phyloP scores from a whole-genome alignment of 2,329 filamentous ascomycete species.

The Colletotrichum viniferum region DNA sequence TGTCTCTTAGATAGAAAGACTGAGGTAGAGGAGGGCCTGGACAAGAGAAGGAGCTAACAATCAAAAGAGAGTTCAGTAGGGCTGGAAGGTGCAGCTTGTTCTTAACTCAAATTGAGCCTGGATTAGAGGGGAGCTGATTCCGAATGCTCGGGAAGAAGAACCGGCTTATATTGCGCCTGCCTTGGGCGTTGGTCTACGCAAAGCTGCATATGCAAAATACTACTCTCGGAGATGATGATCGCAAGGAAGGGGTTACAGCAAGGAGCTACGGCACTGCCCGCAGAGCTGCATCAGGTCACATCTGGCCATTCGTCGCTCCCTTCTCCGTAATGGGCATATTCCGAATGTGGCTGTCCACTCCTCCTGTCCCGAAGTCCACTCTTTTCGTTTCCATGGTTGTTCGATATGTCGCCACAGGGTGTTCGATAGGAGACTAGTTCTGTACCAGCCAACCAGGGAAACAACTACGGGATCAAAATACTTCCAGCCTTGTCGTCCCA shows the following conservation, averaged over 20 bases:
- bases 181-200: neutral
- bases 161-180: conserved; percentile 7
- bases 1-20: neutral
- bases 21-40: neutral
- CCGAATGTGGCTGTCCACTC: neutral
- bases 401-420: neutral
- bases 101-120: neutral
- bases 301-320: neutral
- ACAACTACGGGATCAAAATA: neutral
- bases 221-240: conserved; percentile 8
- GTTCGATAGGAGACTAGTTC: neutral
- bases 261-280: neutral
- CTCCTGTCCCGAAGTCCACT: neutral
- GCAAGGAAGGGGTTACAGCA: neutral
- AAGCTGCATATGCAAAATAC: conserved; percentile 2
- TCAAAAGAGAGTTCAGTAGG: neutral
- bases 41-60: neutral
- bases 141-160: neutral
- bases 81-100: neutral
- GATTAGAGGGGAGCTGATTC: neutral
- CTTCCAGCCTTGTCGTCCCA: neutral
- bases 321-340: neutral
- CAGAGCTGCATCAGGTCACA: conserved; percentile 11
- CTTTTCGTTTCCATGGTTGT: neutral
- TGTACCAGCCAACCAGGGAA: neutral